Conservation (phyloP, 1,284 basidiomycete species). For the Meira nashicola region DNA sequence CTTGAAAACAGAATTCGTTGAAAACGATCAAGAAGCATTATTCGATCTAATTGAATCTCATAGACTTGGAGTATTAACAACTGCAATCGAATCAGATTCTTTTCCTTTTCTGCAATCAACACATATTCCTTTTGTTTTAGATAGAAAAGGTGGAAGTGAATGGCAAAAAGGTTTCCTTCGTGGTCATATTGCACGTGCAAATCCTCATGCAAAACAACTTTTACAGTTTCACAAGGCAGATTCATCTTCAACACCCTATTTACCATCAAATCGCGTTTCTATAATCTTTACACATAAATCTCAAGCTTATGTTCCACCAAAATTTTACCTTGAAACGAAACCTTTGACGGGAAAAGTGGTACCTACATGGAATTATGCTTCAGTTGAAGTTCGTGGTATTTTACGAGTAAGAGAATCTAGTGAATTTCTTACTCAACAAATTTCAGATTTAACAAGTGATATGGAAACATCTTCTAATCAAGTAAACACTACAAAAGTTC, state of each 20-base stretch:
- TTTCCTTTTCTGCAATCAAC: conserved; percentile 21
- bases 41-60: conserved; percentile 13
- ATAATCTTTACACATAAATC: conserved; percentile 16
- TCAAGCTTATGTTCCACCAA: conserved; percentile 25
- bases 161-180: conserved; percentile 6
- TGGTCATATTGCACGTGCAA: conserved; percentile 25
- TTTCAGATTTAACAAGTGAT: background rate
- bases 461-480: conserved; percentile 3
- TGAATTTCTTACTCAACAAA: background rate
- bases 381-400: conserved; percentile 24
- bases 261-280: conserved; percentile 19
- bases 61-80: conserved; percentile 26
- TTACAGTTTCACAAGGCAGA: background rate
- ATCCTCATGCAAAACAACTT: conserved; percentile 31
- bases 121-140: conserved; percentile 22
- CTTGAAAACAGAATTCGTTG: conserved; percentile 16
- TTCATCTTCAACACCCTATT: background rate
- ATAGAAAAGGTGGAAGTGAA: conserved; percentile 9
- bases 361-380: conserved; percentile 36
- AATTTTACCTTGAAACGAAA: conserved; percentile 26
- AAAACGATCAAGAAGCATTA: conserved; percentile 11
- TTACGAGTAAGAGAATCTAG: too few species aligned
- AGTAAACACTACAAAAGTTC: conserved; percentile 14
- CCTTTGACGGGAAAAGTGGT: conserved; percentile 27
- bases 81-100: conserved; percentile 12